phyloP scores from a whole-genome alignment of 352 stramenopile genomes.

The Salisapilia sapeloensis region DNA sequence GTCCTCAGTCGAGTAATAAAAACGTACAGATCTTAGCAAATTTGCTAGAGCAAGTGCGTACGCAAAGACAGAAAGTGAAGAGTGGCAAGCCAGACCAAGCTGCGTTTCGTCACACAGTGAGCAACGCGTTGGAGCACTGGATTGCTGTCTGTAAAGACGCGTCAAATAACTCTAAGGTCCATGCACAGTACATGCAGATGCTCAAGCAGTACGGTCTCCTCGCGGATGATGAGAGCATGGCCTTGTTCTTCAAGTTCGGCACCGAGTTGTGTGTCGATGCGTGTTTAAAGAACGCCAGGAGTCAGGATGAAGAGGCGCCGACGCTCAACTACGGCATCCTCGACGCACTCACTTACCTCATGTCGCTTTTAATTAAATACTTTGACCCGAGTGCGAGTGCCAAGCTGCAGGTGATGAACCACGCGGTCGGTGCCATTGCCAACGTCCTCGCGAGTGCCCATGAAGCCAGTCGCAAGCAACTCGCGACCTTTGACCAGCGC shows the following conservation, averaged over 20 bases:
- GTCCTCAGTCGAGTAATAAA: slow-evolving; percentile 58
- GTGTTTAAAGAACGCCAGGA: slow-evolving; percentile 80
- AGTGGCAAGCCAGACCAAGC: slow-evolving; percentile 39
- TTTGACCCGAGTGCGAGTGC: slow-evolving; percentile 71
- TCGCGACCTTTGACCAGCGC: slow-evolving; percentile 89
- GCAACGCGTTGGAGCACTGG: slow-evolving; percentile 94
- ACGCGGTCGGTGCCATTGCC: slow-evolving; percentile 89
- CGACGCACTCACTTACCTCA: slow-evolving; percentile 93
- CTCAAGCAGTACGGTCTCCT: slow-evolving; percentile 93
- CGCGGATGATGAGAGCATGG: slow-evolving; percentile 92
- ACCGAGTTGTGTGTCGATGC: slow-evolving; percentile 95
- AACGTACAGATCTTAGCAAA: slow-evolving; percentile 73
- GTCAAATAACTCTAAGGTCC: slow-evolving; percentile 86
- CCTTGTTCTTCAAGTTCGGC: slow-evolving; percentile 94
- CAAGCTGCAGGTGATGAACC: slow-evolving; percentile 87
- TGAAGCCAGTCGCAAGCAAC: slow-evolving; percentile 70
- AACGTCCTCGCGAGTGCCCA: slow-evolving; percentile 85
- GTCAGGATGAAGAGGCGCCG: slow-evolving; percentile 19
- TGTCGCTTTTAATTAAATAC: slow-evolving; percentile 93
- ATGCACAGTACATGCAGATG: slow-evolving; percentile 94
- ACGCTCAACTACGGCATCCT: slow-evolving; percentile 90
- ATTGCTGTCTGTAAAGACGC: slow-evolving; percentile 94
- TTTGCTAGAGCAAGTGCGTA: slow-evolving; percentile 60
- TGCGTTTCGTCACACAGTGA: slow-evolving; percentile 73
- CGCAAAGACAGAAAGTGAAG: slow-evolving; percentile 15